Conservation (phyloP, 2,329 filamentous ascomycete species). For the Fusarium cicatricum region DNA sequence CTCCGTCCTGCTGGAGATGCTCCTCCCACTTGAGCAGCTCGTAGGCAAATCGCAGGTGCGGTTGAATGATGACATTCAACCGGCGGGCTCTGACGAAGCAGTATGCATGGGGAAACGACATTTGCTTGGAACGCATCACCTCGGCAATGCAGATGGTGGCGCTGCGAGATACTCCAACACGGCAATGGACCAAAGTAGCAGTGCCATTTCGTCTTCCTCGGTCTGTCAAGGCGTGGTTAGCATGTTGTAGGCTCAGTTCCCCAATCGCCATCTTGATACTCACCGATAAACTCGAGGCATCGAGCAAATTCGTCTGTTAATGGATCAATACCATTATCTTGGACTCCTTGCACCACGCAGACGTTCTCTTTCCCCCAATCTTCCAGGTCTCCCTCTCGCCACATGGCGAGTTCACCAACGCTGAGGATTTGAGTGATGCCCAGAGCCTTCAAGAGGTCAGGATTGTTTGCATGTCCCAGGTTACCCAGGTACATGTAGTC, state of each 20-base stretch:
- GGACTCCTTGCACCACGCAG: slow-evolving; percentile 82
- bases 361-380: slow-evolving; percentile 82
- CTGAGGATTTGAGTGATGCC: slow-evolving; percentile 90
- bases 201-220: slow-evolving; percentile 78
- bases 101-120: slow-evolving; percentile 92
- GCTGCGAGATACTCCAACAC: slow-evolving; percentile 93
- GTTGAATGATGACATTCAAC: slow-evolving; percentile 97
- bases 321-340: slow-evolving; percentile 96
- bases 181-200: slow-evolving; percentile 93
- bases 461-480: slow-evolving; percentile 91
- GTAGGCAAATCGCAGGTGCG: slow-evolving; percentile 92
- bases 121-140: slow-evolving; percentile 82
- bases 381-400: slow-evolving; percentile 75
- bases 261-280: slow-evolving; percentile 47
- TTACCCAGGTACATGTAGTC: slow-evolving; percentile 98
- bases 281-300: slow-evolving; percentile 93
- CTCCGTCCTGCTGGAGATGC: slow-evolving; percentile 65
- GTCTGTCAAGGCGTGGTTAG: slow-evolving; percentile 60
- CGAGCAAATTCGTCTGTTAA: slow-evolving; percentile 84
- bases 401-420: slow-evolving; percentile 87
- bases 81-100: slow-evolving; percentile 93
- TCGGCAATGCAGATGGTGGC: slow-evolving; percentile 99
- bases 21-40: slow-evolving; percentile 98
- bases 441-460: slow-evolving; percentile 78
- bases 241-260: neutral